Evolutionary conservation across 768 basidiomycete species (phyloP), one percentile per base, ranked within the genome.

Genomic region (Psilocybe tampanensis): DNA sequence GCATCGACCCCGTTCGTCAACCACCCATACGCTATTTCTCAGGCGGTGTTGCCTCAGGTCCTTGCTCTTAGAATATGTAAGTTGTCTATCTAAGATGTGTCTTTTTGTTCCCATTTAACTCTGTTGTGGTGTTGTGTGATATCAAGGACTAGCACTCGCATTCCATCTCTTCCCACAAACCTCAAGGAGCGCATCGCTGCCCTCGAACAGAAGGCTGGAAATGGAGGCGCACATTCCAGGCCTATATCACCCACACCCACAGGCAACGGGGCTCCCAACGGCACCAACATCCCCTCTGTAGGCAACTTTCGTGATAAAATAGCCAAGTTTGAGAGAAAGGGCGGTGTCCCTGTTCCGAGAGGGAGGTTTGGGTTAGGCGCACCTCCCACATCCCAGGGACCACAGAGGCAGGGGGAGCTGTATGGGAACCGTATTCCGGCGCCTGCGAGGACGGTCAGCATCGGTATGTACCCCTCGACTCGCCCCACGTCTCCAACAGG

Each of bases 171-270:
- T 32, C 69, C 70, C 42, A 76, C 74, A 50, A 89, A 88, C 68
- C 82, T 92, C 66, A 91, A 86, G 72, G 90, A 92, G 63, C 87
- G 91, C 52, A 92, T 93, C 60, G 91, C 91, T 17, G 90, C 90
- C 23, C 76, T 93, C 47, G 85, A 93, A 68, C 89, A 90, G 52
- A 78, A 75, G 68, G 69, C 65, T 11, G 61, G 61, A 58, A 60
- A 54, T 22, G 54, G 56, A 54, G 56, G 60, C 11, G 55, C 54
- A 32, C 53, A 49, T 53, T 70, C 64, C 54, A 71, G 71, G 56
- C 65, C 62, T 32, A 72, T 42, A 62, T 78, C 52, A 60, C 70
- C 67, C 24, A 58, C 52, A 60, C 70, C 67, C 24, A 58, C 65
- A 26, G 59, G 66, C 24, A 36, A 54, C 13, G 59, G 70, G n/a